These are phyloP conservation scores for Dactylonectria estremocensis DNA, from an alignment of 2,329 filamentous ascomycete species.

Conservation along the genomic window DNA sequence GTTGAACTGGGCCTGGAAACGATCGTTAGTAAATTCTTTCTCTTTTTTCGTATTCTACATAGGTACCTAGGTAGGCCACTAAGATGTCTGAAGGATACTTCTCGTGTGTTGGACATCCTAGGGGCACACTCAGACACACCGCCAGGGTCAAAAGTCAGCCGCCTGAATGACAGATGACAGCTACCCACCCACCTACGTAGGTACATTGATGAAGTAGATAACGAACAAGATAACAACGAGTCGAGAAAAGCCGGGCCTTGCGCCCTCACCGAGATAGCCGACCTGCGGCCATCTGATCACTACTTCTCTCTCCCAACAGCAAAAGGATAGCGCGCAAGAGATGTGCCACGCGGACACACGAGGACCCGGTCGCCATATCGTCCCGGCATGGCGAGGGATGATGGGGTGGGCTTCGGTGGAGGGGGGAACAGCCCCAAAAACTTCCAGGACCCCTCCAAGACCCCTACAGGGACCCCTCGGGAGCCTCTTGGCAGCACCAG, in stretches of 20 bases:
- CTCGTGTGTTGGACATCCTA: too few species aligned
- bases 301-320: not conserved
- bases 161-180: conserved; percentile 18
- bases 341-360: conserved; percentile 31
- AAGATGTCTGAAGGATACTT: too few species aligned
- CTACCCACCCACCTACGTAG: too few species aligned
- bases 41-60: too few species aligned
- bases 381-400: not conserved
- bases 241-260: conserved; percentile 17
- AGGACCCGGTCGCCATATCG: conserved; percentile 8
- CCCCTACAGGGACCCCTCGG: not conserved
- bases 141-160: too few species aligned
- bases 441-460: not conserved
- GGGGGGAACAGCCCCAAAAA: not conserved
- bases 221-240: not conserved
- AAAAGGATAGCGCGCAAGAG: conserved; percentile 21
- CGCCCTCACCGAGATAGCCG: conserved; percentile 26
- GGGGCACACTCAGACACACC: too few species aligned
- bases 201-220: too few species aligned
- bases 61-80: conserved; percentile 28
- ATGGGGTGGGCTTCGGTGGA: not conserved
- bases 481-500: not conserved
- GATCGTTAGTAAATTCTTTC: conserved; percentile 41
- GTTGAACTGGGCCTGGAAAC: conserved; percentile 29
- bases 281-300: conserved; percentile 26